Base-by-base conservation (phyloP, 495 filamentous ascomycete genomes). In the Neurospora tetrasperma region DNA sequence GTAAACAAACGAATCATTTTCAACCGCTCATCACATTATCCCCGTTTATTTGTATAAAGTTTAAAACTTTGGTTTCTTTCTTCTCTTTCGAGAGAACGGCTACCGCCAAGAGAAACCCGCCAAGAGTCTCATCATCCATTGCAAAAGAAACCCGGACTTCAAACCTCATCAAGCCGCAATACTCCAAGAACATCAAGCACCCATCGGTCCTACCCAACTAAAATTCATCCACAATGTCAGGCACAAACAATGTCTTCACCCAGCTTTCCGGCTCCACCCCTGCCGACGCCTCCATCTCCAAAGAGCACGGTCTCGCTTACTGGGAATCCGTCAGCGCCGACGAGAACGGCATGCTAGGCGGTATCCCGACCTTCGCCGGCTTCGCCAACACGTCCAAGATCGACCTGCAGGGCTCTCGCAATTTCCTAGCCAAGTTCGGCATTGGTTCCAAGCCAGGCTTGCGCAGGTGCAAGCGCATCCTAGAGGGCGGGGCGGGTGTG, bases 301-400 rank as follows among this genome's bases (percentile, higher is more conserved):
- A 84, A 73, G 79, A 84, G 42, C 84, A 85, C 71, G 81, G 88
- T 41, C 80, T 88, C 11, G 76, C 78, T n/a, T 97, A 97, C 86
- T 97, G 93, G 94, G 86, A 89, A 76, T 82, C 84, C 74, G 83
- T 93, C 73, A 83, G 89, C n/a, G 86, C 92, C 46, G 90, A 89
- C 72, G 85, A 90, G 70, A 88, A 90, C 78, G 91, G 90, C 77
- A 95, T 97, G 91, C 90, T 98, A 0, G 93, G 94, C 76, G 92
- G 92, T 54, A 94, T 87, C 75, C 92, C 91, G 0, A 54, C 46
- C 69, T 7, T 72, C 4, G 27, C 70, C 43, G 70, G 72, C 42
- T 72, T 76, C 42, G 72, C 74, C 10, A 85, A 89, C 78, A 87
- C 94, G 79, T 90, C 88, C 40, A 86, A 88, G 71, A 86, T 92